Percentiles rank a stretch among this genome's conserved stretches.
Evolutionary conservation across 345 rosid species (phyloP).

Genomic region (Sisymbrium altissimum): DNA sequence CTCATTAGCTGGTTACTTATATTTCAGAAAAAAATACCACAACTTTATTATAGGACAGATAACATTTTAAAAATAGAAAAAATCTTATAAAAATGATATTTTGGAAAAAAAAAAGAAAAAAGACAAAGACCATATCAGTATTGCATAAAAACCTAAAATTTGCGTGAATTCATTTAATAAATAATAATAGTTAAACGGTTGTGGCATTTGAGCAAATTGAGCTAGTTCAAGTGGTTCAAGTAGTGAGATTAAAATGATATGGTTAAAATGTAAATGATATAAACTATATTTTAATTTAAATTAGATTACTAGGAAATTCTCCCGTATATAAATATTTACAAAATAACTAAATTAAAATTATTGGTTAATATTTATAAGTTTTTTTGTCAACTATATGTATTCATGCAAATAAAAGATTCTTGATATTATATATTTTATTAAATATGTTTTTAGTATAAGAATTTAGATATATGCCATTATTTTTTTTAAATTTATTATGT

Average conservation of each 20-base stretch:
- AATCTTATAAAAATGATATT: background rate
- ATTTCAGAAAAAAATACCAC: background rate
- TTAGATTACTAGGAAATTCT: too few species aligned
- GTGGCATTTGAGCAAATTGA: background rate
- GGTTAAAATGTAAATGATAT: background rate
- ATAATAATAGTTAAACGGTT: background rate
- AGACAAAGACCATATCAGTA: background rate
- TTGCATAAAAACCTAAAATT: background rate
- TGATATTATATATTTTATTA: too few species aligned
- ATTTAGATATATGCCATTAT: too few species aligned
- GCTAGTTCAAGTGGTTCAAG: background rate
- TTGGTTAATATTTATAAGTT: too few species aligned
- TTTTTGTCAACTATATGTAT: too few species aligned
- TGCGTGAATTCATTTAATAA: background rate
- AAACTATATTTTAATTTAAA: background rate
- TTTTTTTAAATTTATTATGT: too few species aligned
- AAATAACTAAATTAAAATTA: too few species aligned
- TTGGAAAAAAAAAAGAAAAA: background rate
- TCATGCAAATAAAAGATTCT: too few species aligned
- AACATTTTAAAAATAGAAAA: background rate
- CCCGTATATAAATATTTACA: too few species aligned
- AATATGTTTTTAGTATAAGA: too few species aligned
- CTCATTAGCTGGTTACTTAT: background rate
- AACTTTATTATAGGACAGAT: background rate
- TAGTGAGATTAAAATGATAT: background rate